A percentile compares a stretch with the other conserved stretches of the same genome.
phyloP scores from a whole-genome alignment of 176 grass and related monocot species.

The Alloteropsis semialata region DNA sequence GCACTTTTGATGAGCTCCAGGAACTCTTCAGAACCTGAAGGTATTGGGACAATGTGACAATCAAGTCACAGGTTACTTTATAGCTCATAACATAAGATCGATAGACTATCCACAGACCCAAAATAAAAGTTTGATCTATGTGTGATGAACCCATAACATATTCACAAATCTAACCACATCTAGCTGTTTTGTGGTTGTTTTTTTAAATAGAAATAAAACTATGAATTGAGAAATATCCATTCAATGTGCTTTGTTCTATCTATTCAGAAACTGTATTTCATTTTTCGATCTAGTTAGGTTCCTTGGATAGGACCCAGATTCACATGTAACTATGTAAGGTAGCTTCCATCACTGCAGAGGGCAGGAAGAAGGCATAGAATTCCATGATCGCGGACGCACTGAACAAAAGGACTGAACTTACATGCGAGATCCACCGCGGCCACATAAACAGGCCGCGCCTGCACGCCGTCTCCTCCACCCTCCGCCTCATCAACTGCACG shows the following conservation, averaged over 20 bases:
- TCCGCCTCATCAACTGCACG: conserved; percentile 58
- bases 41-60: background rate
- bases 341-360: background rate
- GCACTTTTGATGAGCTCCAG: conserved; percentile 89
- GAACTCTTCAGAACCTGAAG: conserved; percentile 94
- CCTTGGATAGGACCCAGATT: background rate
- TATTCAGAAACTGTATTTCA: background rate
- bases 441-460: conserved; percentile 87
- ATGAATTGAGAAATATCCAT: background rate
- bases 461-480: conserved; percentile 33
- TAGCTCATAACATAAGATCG: background rate
- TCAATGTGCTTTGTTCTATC: background rate
- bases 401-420: conserved; percentile 37
- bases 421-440: conserved; percentile 88
- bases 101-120: background rate
- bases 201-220: background rate
- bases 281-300: background rate
- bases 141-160: background rate
- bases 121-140: background rate
- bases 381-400: background rate
- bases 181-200: background rate
- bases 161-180: background rate
- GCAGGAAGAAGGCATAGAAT: background rate
- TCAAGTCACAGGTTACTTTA: background rate
- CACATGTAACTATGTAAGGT: background rate